Evolutionary conservation across 768 basidiomycete species (phyloP).

Genomic region (Russula sp.): DNA sequence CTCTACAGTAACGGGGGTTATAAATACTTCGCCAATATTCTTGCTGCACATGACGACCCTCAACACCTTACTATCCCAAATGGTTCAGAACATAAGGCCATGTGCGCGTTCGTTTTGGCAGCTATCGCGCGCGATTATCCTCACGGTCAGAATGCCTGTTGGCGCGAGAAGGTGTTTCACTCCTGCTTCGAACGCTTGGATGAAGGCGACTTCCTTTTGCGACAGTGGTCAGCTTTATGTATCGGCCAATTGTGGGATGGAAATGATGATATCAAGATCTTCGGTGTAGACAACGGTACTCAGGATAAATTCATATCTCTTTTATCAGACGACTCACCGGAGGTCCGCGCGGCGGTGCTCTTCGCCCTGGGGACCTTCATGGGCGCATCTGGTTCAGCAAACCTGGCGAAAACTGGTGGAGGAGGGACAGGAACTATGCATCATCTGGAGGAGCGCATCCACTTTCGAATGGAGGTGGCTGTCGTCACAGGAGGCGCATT

Average conservation of each 20-base stretch:
- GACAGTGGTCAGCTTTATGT: conserved; percentile 92
- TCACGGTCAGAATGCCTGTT: conserved; percentile 83
- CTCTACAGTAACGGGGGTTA: conserved; percentile 78
- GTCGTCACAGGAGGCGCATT: conserved; percentile 86
- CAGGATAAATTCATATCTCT: conserved; percentile 78
- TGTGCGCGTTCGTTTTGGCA: conserved; percentile 95
- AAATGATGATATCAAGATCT: conserved; percentile 84
- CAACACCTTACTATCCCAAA: conserved; percentile 67
- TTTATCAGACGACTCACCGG: conserved; percentile 82
- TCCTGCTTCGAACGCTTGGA: conserved; percentile 79
- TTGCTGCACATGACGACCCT: conserved; percentile 60
- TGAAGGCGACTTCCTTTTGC: conserved; percentile 85
- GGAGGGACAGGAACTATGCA: conserved; percentile 79
- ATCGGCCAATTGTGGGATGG: conserved; percentile 94
- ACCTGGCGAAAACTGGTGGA: conserved; percentile 61
- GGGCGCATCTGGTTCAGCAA: conserved; percentile 80
- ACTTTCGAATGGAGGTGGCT: conserved; percentile 86
- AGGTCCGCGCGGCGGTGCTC: conserved; percentile 86
- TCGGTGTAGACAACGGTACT: conserved; percentile 70
- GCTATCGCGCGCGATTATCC: conserved; percentile 85
- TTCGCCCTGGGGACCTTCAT: conserved; percentile 92
- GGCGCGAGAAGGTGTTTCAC: conserved; percentile 76
- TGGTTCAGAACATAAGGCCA: conserved; percentile 91
- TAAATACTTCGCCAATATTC: conserved; percentile 78
- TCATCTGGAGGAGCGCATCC: conserved; percentile 69